phyloP scores from a whole-genome alignment of 176 grass and related monocot genomes.

The barley (Hordeum vulgare) region DNA sequence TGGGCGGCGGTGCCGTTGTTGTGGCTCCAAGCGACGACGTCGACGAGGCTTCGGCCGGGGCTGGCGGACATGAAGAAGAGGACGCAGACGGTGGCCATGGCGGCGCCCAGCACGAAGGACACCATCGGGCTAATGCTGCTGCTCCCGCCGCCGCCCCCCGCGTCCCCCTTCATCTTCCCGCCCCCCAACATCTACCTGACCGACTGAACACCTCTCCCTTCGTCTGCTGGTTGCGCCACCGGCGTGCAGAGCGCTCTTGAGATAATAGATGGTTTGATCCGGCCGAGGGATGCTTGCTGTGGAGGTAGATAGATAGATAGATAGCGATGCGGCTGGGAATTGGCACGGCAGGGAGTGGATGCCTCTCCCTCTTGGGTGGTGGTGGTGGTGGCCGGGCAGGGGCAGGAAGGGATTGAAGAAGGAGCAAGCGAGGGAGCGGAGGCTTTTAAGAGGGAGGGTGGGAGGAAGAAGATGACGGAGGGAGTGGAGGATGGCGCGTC shows the following conservation, averaged over 20 bases:
- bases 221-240: background rate
- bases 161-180: constrained; percentile 35
- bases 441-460: background rate
- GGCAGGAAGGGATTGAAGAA: background rate
- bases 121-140: constrained; percentile 56
- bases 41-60: constrained; percentile 22
- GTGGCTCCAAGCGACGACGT: constrained; percentile 31
- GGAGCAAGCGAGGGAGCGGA: background rate
- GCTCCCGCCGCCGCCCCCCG: constrained; percentile 11
- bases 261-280: background rate
- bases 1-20: background rate
- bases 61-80: constrained; percentile 69
- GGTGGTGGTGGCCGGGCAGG: background rate
- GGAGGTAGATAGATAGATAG: too few species aligned
- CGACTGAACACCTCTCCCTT: background rate
- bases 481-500: background rate
- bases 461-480: background rate
- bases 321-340: background rate
- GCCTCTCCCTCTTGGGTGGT: background rate
- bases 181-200: background rate
- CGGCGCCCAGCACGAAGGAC: constrained; percentile 66
- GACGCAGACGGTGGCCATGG: constrained; percentile 68
- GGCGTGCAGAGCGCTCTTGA: background rate
- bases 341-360: background rate
- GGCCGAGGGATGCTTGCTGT: background rate